Evolutionary conservation across 164 flowering plant genomes (phyloP).

Genomic region (Cinnamomum micranthum): DNA sequence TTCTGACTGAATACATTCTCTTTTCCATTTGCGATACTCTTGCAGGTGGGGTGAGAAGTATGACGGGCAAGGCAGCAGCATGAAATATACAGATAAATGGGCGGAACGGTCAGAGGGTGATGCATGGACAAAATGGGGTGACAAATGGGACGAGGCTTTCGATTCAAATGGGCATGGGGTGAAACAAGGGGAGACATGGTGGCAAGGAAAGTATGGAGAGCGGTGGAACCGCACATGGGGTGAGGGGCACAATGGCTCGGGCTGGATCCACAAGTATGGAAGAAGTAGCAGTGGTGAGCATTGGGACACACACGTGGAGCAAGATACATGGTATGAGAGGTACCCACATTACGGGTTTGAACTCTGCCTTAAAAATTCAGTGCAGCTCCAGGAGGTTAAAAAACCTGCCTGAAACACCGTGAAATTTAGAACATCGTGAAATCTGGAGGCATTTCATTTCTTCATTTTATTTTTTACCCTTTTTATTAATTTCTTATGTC

Average conservation of each 20-base stretch:
- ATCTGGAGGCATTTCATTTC: background rate
- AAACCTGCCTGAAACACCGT: constrained; percentile 49
- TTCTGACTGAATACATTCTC: background rate
- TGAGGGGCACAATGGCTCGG: constrained; percentile 88
- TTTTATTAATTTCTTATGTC: no score
- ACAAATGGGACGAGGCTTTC: constrained; percentile 95
- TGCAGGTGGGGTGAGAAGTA: constrained; percentile 98
- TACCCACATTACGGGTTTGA: constrained; percentile 85
- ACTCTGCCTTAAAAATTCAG: constrained; percentile 81
- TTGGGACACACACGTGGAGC: constrained; percentile 83
- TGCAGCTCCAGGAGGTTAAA: constrained; percentile 63
- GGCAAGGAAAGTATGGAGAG: constrained; percentile 87
- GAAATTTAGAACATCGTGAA: background rate
- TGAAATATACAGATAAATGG: constrained; percentile 98
- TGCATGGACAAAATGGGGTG: constrained; percentile 97
- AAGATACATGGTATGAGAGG: constrained; percentile 93
- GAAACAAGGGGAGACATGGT: constrained; percentile 97
- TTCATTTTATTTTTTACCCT: no score
- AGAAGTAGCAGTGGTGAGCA: constrained; percentile 96
- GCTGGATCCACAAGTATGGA: constrained; percentile 98
- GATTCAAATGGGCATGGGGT: constrained; percentile 64
- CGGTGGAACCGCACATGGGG: constrained; percentile 99
- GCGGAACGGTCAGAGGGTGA: constrained; percentile 82
- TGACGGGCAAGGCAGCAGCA: constrained; percentile 84
- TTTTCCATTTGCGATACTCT: background rate